phyloP scores from a whole-genome alignment of 2,329 filamentous ascomycete genomes.

The Dactylellina sp. region DNA sequence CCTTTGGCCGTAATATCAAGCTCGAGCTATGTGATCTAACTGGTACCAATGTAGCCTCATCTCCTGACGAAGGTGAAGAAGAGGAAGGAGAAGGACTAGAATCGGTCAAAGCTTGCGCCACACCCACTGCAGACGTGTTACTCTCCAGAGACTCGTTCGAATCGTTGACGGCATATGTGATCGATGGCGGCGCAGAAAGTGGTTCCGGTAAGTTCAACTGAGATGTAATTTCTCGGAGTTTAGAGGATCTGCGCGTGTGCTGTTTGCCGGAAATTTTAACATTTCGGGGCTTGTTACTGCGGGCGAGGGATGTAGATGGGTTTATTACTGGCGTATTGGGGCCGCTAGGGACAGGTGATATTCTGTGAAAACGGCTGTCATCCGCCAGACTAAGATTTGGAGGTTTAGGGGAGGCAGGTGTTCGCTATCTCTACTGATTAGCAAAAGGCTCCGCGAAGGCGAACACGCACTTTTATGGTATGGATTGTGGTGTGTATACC shows the following conservation, averaged over 20 bases:
- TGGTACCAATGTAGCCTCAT: constrained; percentile 26
- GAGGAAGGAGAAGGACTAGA: constrained; percentile 2
- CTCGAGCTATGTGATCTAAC: constrained; percentile 43
- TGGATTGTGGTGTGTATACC: constrained; percentile 29
- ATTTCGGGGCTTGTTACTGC: constrained; percentile 22
- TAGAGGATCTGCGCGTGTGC: constrained; percentile 42
- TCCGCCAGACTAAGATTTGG: constrained; percentile 39
- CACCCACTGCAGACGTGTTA: neutral
- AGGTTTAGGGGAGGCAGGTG: constrained; percentile 45
- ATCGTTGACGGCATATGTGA: neutral
- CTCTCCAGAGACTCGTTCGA: constrained; percentile 22
- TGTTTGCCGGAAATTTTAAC: constrained; percentile 28
- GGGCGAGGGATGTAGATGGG: constrained; percentile 38
- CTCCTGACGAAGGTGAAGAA: constrained; percentile 21
- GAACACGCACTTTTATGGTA: too few species aligned
- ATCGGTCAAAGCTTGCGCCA: constrained; percentile 26
- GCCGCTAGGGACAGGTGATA: constrained; percentile 46
- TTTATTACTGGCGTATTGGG: constrained; percentile 38
- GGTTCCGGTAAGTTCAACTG: constrained; percentile 39
- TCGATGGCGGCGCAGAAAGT: constrained; percentile 1
- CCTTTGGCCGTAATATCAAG: constrained; percentile 48
- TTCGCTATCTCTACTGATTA: constrained; percentile 28
- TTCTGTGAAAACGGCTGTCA: constrained; percentile 48
- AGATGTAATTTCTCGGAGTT: constrained; percentile 46
- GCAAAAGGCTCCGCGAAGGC: too few species aligned